Evolutionary conservation across 2,329 filamentous ascomycete species (phyloP), one percentile per base, ranked within the genome.

Genomic region (Phaeomoniella chlamydospora): DNA sequence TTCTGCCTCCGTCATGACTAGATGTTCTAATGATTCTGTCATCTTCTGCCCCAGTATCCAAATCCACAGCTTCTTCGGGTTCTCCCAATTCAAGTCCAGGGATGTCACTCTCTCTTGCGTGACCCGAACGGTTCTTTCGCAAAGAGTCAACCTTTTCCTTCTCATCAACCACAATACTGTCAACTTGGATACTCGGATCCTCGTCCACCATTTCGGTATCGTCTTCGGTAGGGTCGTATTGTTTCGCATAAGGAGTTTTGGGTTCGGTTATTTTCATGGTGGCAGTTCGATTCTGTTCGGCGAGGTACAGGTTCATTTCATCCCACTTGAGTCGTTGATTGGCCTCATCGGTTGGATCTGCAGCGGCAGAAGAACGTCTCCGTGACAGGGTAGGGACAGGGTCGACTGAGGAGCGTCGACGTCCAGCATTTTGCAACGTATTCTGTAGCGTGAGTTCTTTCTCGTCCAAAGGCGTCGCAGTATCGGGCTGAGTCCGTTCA

Each of bases 241-340:
- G 84, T 52, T 80, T 81, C 22, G 85, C 90, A 56, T 88, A 98
- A 3, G 90, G 90, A 5, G 90, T 98, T 70, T 98, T 98, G 42
- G 90, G 90, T 64, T 98, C 90, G 46, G 86, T 83, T 45, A 98
- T 98, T 69, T 96, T 98, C 90, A 98, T 98, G 40, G 87, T 94
- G 42, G 81, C 80, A 40, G 78, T 85, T 59, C 83, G 87, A 60
- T 96, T 85, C 77, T 96, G 88, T 63, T 98, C 90, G 5, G 90
- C 90, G 36, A 98, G 72, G 61, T 94, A 98, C 18, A 98, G 72
- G 54, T 98, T 98, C 32, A 84, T 90, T 65, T 98, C 90, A 58
- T 98, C 90, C 90, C 90, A 98, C 64, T 94, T 94, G 47, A 98
- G 69, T 43, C 86, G 78, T 43, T 82, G 80, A 39, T 72, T 77